Evolutionary conservation across 495 filamentous ascomycete genomes (phyloP).

Genomic region (Aspergillus sclerotioniger): DNA sequence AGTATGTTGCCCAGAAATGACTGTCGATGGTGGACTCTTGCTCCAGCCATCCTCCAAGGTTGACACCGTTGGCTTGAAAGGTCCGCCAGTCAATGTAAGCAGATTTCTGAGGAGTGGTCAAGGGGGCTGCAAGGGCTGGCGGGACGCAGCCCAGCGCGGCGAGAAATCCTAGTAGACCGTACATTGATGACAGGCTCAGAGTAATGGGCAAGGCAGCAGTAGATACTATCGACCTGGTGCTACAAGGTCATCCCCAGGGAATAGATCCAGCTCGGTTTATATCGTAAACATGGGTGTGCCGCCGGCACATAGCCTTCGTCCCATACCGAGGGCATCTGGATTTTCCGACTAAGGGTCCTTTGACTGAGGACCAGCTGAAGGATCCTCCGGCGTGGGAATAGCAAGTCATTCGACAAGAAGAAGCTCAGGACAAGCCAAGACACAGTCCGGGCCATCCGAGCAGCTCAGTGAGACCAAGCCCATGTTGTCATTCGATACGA

Average conservation of each 20-base stretch:
- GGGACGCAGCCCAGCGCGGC: slow-evolving; percentile 2
- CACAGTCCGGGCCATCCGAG: not conserved
- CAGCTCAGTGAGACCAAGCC: not conserved
- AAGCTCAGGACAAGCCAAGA: not conserved
- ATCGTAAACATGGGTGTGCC: no score
- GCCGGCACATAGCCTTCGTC: no score
- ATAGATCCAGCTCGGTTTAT: no score
- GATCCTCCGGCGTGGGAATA: not conserved
- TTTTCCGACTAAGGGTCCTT: no score
- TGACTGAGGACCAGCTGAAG: not conserved
- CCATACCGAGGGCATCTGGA: no score
- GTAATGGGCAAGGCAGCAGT: no score
- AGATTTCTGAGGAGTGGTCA: slow-evolving; percentile 2
- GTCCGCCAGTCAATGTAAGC: slow-evolving; percentile 28
- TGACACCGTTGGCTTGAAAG: slow-evolving; percentile 29
- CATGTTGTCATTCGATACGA: not conserved
- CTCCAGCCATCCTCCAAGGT: slow-evolving; percentile 35
- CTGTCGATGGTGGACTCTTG: slow-evolving; percentile 35
- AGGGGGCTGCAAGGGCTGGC: slow-evolving; percentile 5
- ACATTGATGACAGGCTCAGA: not conserved
- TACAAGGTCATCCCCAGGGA: no score
- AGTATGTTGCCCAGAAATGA: slow-evolving; percentile 24
- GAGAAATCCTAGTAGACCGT: not conserved
- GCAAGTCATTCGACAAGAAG: not conserved
- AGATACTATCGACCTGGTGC: no score